Conservation (phyloP, 305 asterid genomes). For the Rubia occidens region DNA sequence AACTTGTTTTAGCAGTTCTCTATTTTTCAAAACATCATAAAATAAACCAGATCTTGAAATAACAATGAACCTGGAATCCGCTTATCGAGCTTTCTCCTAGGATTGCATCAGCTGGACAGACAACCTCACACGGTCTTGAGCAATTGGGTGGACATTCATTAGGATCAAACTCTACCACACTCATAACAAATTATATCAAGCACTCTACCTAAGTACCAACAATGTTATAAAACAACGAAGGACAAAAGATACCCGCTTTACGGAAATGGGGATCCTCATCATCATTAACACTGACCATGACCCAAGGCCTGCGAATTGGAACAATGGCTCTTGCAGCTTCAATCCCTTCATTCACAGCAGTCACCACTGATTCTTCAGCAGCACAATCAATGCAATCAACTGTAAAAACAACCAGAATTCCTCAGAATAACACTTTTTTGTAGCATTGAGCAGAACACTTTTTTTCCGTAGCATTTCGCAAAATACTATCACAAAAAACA, state of each 20-base stretch:
- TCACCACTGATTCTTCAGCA: constrained; percentile 77
- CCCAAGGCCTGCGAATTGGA: constrained; percentile 84
- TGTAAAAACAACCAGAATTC: constrained; percentile 14
- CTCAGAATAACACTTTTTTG: background rate
- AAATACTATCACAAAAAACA: no score
- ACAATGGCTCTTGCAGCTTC: constrained; percentile 61
- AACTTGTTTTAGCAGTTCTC: background rate
- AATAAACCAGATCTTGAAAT: background rate
- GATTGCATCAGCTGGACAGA: constrained; percentile 90
- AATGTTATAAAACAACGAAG: background rate
- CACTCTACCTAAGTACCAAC: background rate
- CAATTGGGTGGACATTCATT: constrained; percentile 70
- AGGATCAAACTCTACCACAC: constrained; percentile 62
- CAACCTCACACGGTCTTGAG: constrained; percentile 70
- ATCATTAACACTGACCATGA: constrained; percentile 91
- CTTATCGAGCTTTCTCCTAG: constrained; percentile 17
- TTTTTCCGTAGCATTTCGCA: no score
- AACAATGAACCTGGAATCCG: constrained; percentile 32
- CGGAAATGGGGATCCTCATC: constrained; percentile 85
- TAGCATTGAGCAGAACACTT: no score
- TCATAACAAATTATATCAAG: constrained; percentile 11
- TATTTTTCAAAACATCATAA: background rate
- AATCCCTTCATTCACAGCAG: constrained; percentile 78
- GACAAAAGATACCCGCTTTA: constrained; percentile 56
- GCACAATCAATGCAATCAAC: constrained; percentile 99